These are phyloP conservation scores for Rhodotorula sp. DNA, from an alignment of 1,284 basidiomycete species.

Conservation along the genomic window DNA sequence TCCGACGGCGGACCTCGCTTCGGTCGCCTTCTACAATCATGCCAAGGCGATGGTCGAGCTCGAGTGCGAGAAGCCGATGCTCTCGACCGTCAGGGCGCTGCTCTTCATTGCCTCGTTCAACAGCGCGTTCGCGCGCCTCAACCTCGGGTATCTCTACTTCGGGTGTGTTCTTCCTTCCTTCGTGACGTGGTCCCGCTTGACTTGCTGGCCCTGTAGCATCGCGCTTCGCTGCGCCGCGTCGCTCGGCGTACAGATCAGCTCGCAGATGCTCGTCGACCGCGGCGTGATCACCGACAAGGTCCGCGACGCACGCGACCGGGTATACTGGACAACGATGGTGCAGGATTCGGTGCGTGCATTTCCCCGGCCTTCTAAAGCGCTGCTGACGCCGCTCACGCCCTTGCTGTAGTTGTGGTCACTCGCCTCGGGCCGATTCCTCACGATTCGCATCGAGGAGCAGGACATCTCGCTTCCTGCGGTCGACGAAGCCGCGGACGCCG, in stretches of 20 bases:
- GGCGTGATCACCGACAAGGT: constrained; percentile 45
- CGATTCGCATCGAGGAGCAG: constrained; percentile 35
- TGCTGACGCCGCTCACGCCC: no score
- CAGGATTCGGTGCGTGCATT: constrained; percentile 39
- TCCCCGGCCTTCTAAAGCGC: not conserved
- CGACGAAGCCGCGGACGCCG: constrained; percentile 34
- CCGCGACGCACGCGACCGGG: constrained; percentile 40
- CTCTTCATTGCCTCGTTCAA: constrained; percentile 46
- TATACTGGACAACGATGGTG: constrained; percentile 44
- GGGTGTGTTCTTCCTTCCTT: not conserved
- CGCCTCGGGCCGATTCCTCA: constrained; percentile 42
- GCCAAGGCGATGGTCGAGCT: constrained; percentile 44
- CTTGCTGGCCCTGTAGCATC: not conserved
- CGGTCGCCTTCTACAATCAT: constrained; percentile 35
- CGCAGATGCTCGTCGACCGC: constrained; percentile 43
- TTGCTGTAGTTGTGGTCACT: constrained; percentile 38
- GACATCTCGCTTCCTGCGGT: constrained; percentile 40
- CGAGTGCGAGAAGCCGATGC: constrained; percentile 45
- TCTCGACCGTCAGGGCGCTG: constrained; percentile 46
- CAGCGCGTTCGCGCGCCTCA: not conserved
- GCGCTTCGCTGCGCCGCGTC: constrained; percentile 7
- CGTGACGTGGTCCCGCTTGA: not conserved
- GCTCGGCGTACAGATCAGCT: constrained; percentile 45
- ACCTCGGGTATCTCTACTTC: not conserved
- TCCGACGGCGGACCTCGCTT: constrained; percentile 5